These are phyloP conservation scores for Huntiella savannae DNA, from an alignment of 2,329 filamentous ascomycete species.

Conservation along the genomic window DNA sequence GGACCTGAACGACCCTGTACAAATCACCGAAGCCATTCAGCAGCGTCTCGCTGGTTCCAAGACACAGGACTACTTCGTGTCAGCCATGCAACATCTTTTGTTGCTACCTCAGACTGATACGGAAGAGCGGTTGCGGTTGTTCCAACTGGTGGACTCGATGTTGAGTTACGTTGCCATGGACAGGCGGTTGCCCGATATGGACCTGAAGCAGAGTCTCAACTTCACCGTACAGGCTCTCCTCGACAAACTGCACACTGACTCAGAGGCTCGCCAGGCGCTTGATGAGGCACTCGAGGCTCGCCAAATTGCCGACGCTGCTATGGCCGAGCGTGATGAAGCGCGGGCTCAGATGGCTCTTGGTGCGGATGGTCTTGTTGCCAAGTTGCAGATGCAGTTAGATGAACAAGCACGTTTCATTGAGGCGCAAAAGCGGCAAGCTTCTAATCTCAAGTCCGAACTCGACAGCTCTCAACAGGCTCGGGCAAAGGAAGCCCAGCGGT, in stretches of 20 bases:
- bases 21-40: slow-evolving; percentile 89
- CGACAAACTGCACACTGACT: slow-evolving; percentile 91
- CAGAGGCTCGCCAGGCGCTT: slow-evolving; percentile 75
- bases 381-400: slow-evolving; percentile 82
- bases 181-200: slow-evolving; percentile 82
- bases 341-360: slow-evolving; percentile 72
- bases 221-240: slow-evolving; percentile 91
- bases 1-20: slow-evolving; percentile 78
- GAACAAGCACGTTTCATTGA: slow-evolving; percentile 85
- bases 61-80: slow-evolving; percentile 89
- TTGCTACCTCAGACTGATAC: slow-evolving; percentile 80
- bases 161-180: slow-evolving; percentile 98
- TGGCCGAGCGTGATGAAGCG: slow-evolving; percentile 94
- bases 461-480: slow-evolving; percentile 70
- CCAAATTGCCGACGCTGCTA: slow-evolving; percentile 85
- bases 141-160: slow-evolving; percentile 97
- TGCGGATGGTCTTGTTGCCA: slow-evolving; percentile 81
- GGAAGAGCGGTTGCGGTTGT: slow-evolving; percentile 84
- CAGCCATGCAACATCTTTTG: slow-evolving; percentile 83
- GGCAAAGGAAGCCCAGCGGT: slow-evolving; percentile 79
- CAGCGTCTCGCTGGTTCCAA: slow-evolving; percentile 64
- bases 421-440: slow-evolving; percentile 67
- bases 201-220: slow-evolving; percentile 91
- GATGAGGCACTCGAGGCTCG: slow-evolving; percentile 82
- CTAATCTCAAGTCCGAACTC: slow-evolving; percentile 74